Base-by-base conservation (phyloP, 768 basidiomycete species). In the Agaricus blazei region DNA sequence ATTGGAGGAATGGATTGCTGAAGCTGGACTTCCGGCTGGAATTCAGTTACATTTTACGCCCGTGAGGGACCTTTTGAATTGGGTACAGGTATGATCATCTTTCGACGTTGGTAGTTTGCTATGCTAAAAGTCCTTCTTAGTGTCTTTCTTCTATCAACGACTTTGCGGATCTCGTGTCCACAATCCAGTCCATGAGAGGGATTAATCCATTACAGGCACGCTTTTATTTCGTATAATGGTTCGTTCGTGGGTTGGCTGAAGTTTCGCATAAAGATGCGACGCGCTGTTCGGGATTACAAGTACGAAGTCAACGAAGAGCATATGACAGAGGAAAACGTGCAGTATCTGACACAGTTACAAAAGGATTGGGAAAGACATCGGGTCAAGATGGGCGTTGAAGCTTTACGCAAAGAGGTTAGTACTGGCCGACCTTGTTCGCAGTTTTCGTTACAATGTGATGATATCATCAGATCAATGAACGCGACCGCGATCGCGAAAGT, bases 351-450 rank as follows among this genome's bases (percentile, higher is more conserved):
- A 2, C 96, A 98, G 63, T 75, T 99, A 8, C 95, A 98, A 71
- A 95, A 92, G 65, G 95, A 98, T 66, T 99, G 96, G 96, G 96
- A 99, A 69, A 76, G 91, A 54, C 88, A 92, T 67, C 78, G 93
- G 43, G 84, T 95, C 31, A 90, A 92, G 65, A 74, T 90, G 31
- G 90, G 92, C 3, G 92, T 96, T 8, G 87, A 92, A 63, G 85
- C 87, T 8, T 72, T 93, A 34, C 85, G 88, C 57, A 89, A 86
- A 70, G 90, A 93, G 82, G 89, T 91, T 57, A 53, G 67, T 55
- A 53, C 34, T 31, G 52, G 38, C 4, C 24, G 40, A 37, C 9
- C 1, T 38, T 3, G 24, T 3, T n/a, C 8, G 3, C 31, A 31
- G 24, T 19, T 19, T 19, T 36, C 7, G 34, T n/a, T 34, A 23